Base-by-base conservation (phyloP, 2,329 filamentous ascomycete genomes). In the Cladosporium sp. region DNA sequence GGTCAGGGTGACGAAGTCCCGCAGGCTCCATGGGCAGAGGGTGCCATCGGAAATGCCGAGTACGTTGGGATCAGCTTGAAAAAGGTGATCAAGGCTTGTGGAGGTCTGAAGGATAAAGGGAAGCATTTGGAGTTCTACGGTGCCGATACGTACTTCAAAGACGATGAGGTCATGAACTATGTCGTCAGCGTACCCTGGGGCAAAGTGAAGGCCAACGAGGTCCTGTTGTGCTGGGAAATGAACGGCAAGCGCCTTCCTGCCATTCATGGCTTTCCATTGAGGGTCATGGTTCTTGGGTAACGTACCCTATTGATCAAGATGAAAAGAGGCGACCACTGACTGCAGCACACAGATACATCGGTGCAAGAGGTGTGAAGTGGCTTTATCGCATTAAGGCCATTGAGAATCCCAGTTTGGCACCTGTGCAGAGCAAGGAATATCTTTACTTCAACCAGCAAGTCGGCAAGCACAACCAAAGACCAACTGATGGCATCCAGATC, bases 71-170 rank as follows among this genome's bases (percentile, higher is more conserved):
- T 89, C 7, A 84, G 80, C 28, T 75, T 89, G 14, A 88, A 89
- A 67, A 88, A 86, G 64, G 77, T 90, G 1, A 85, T 90, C 70
- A 88, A 89, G 63, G 74, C 84, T 60, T 90, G 87, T 60, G 88
- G 87, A 2, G 87, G 87, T 0, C 72, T 45, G 19, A 45, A 45
- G 22, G 73, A 78, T 0, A 74, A 76, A 1, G 84, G 77, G 0
- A 63, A 64, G 59, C 85, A 90, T 62, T 70, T 90, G 12, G 87
- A 90, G 64, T 80, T 90, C 51, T 85, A 83, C 59, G 88, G 88
- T 0, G 86, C 84, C 1, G 88, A 90, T 59, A 88, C 86, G 0
- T 90, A 90, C 66, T 87, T 90, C 76, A 90, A 90, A 70, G 82
- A 85, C 51, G 78, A 81, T 15, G 74, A 87, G 45, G 78, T 81